Evolutionary conservation across 2,329 filamentous ascomycete species (phyloP).

Genomic region (Trichophyton mentagrophytes): DNA sequence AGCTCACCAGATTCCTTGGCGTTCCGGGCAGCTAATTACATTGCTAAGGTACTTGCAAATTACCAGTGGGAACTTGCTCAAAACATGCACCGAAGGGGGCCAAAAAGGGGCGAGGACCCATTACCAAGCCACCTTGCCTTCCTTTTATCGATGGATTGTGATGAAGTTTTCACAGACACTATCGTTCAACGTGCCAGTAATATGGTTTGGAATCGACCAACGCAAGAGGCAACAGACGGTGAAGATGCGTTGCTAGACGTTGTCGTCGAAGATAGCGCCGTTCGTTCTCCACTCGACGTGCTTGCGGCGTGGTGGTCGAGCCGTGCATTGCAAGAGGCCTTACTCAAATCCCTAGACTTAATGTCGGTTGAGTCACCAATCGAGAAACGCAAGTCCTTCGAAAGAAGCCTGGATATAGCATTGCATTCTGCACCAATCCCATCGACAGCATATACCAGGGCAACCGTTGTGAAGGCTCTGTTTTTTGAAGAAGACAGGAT

Average conservation of each 20-base stretch:
- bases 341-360: conserved; percentile 50
- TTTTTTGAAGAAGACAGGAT: conserved; percentile 43
- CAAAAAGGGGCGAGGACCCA: conserved; percentile 47
- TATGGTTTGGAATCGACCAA: conserved; percentile 73
- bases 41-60: conserved; percentile 61
- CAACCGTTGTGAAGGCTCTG: conserved; percentile 47
- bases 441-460: conserved; percentile 53
- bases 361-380: conserved; percentile 32
- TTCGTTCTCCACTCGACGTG: conserved; percentile 77
- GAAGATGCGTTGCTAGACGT: conserved; percentile 63
- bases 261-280: conserved; percentile 72
- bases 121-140: conserved; percentile 64
- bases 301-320: conserved; percentile 86
- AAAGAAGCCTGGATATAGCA: conserved; percentile 52
- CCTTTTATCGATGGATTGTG: conserved; percentile 66
- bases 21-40: conserved; percentile 51
- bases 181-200: conserved; percentile 81
- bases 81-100: conserved; percentile 39
- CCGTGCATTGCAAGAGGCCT: conserved; percentile 54
- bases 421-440: conserved; percentile 63
- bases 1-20: conserved; percentile 53
- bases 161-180: conserved; percentile 63
- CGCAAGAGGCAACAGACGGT: conserved; percentile 50
- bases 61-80: conserved; percentile 73
- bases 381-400: conserved; percentile 32